Evolutionary conservation across 177 flowering plant species (phyloP), one percentile per base, ranked within the genome.

Genomic region (Viscum album): DNA sequence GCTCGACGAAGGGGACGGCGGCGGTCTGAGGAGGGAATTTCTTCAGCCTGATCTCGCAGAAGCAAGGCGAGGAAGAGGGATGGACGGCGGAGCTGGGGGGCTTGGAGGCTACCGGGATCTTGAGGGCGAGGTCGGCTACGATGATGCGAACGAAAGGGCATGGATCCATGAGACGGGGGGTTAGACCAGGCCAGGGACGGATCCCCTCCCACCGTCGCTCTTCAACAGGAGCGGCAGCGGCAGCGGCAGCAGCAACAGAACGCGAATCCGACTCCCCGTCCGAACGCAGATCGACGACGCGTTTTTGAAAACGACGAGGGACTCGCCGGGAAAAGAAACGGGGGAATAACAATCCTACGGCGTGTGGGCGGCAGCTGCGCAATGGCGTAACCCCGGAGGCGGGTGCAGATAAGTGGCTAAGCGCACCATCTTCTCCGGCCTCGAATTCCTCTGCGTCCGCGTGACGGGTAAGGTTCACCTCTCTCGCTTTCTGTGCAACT

Each of bases 81-180:
- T 86, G 89, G 21, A 86, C 79, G 29, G 74, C 84, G 41, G 85
- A 75, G 35, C 80, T 71, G 15, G 83, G 82, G 0, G 86, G 82
- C 47, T 84, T 86, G 0, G 85, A 63, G 0, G 88, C 84, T 16
- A 84, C 78, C 30, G 89, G 88, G 4, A 82, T 35, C 66, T 83
- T 86, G 17, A 86, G 74, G 19, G 85, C 87, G 0, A 86, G 73
- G 50, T 81, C 81, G 32, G 81, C 80, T 0, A 86, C 83, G 17
- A 81, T 74, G 24, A 86, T 72, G 28, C 89, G 83, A 24, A 86
- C 85, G 77, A 85, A 86, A 33, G 85, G 88, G 73, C 90, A 86
- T 11, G 90, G 88, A 78, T 86, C 90, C 90, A 84, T 81, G 1
- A 47, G 21, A 12, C 21, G 47, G 21, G 0, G 47, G 47, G 47